Evolutionary conservation across 345 rosid species (phyloP), one percentile per base, ranked within the genome.

Genomic region (Reutealis trisperma): DNA sequence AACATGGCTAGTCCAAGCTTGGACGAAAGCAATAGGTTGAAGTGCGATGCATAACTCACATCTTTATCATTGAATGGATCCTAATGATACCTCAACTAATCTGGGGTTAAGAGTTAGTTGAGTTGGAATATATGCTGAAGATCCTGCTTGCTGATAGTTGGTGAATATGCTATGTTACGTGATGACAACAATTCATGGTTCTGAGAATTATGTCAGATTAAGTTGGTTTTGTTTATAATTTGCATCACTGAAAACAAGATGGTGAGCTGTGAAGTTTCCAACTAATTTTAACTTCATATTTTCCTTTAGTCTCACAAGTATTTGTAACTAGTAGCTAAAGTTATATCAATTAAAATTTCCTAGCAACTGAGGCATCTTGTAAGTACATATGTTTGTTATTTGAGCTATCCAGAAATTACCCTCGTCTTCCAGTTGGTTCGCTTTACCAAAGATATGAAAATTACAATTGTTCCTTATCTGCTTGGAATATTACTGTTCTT

Each of bases 401-500:
- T 27, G 18, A 30, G 61, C 16, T 19, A 65, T 52, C 12, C 16
- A 5, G 79, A 68, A 12, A 14, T 54, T 60, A 22, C 30, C 52
- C 51, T 37, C 21, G 1, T n/a, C 5, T n/a, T 68, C 45, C 69
- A 67, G 34, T 1, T 8, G 14, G 63, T 62, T 67, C 72, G 69
- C 58, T 42, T 60, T 79, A 63, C 32, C 55, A 19, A 42, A 21
- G 70, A 34, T 70, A 30, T 44, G 65, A 60, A 70, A 74, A 19
- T 44, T 58, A 11, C 37, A 4, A 49, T 0, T 61, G 58, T 11
- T 6, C 14, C 67, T 45, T 75, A 5, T 37, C 19, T 70, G 44
- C 27, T 63, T 59, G 32, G 49, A 63, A 21, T 70, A 32, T 71
- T 22, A 21, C 79, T 63, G 54, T 82, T 75, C 79, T 85, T 52